Percentiles rank a stretch among this genome's conserved stretches.
Conservation (phyloP, 192 early-diverging fungal genomes). For the Backusella morwellensis region DNA sequence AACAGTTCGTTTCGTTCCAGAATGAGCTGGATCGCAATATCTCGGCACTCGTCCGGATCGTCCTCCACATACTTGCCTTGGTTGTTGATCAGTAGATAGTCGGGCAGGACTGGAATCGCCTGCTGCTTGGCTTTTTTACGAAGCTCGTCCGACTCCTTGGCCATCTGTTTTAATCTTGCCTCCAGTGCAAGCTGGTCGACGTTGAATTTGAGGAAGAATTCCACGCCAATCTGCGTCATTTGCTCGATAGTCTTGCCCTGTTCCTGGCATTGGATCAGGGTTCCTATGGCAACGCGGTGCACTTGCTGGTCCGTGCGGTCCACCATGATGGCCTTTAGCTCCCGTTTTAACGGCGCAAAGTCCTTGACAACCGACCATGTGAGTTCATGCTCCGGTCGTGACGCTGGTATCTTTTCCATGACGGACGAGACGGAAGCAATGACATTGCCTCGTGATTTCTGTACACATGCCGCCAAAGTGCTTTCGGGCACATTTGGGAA, state of each 20-base stretch:
- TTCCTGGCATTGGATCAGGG: slow-evolving; percentile 34
- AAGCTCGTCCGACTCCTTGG: neutral
- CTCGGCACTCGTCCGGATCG: slow-evolving; percentile 49
- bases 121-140: slow-evolving; percentile 7
- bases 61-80: slow-evolving; percentile 41
- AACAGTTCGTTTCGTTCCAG: slow-evolving; percentile 47
- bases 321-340: slow-evolving; percentile 35
- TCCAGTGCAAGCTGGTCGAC: slow-evolving; percentile 11
- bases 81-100: slow-evolving; percentile 36
- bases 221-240: slow-evolving; percentile 38
- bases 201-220: slow-evolving; percentile 40
- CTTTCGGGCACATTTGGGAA: slow-evolving; percentile 19
- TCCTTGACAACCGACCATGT: slow-evolving; percentile 15
- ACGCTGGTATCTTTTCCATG: neutral
- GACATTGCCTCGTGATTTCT: slow-evolving; percentile 20
- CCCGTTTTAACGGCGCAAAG: slow-evolving; percentile 33
- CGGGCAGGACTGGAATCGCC: slow-evolving; percentile 25
- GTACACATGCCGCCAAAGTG: slow-evolving; percentile 5
- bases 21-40: slow-evolving; percentile 34
- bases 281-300: slow-evolving; percentile 39
- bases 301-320: slow-evolving; percentile 33
- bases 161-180: slow-evolving; percentile 2
- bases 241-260: slow-evolving; percentile 20
- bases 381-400: slow-evolving; percentile 6
- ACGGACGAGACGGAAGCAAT: slow-evolving; percentile 16